A percentile compares a stretch with the other conserved stretches of the same genome.
Evolutionary conservation across 441 rosid species (phyloP).

Genomic region (Sinapis alba): DNA sequence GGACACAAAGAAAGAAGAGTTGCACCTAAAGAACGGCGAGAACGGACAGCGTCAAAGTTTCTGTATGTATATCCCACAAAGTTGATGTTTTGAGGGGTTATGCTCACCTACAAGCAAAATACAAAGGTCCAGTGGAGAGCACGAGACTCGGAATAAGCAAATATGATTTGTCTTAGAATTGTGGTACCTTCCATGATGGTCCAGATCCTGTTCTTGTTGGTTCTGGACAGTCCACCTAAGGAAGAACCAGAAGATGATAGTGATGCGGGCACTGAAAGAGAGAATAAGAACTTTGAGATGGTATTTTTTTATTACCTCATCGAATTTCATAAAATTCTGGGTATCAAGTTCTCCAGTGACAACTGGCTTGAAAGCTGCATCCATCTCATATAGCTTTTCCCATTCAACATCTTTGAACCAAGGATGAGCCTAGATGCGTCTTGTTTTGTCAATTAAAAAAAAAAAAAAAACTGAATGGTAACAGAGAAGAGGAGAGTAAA

Average conservation of each 20-base stretch:
- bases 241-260: conserved; percentile 26
- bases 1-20: not conserved
- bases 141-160: not conserved
- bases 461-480: not conserved
- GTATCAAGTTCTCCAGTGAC: conserved; percentile 94
- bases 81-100: conserved; percentile 75
- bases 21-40: conserved; percentile 63
- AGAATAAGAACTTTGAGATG: not conserved
- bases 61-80: conserved; percentile 96
- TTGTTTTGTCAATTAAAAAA: not conserved
- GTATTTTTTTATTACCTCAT: conserved; percentile 62
- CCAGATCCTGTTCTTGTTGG: conserved; percentile 74
- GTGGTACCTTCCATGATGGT: conserved; percentile 71
- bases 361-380: conserved; percentile 94
- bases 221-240: conserved; percentile 60
- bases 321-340: conserved; percentile 93
- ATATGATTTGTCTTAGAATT: not conserved
- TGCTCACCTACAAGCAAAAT: conserved; percentile 49
- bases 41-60: conserved; percentile 87
- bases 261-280: not conserved
- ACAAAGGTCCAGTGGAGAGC: not conserved
- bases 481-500: conserved; percentile 11
- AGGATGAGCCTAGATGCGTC: conserved; percentile 70
- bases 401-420: conserved; percentile 86
- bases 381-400: conserved; percentile 85